Evolutionary conservation across 2,329 filamentous ascomycete genomes (phyloP).

Genomic region (Fusarium miscanthi): DNA sequence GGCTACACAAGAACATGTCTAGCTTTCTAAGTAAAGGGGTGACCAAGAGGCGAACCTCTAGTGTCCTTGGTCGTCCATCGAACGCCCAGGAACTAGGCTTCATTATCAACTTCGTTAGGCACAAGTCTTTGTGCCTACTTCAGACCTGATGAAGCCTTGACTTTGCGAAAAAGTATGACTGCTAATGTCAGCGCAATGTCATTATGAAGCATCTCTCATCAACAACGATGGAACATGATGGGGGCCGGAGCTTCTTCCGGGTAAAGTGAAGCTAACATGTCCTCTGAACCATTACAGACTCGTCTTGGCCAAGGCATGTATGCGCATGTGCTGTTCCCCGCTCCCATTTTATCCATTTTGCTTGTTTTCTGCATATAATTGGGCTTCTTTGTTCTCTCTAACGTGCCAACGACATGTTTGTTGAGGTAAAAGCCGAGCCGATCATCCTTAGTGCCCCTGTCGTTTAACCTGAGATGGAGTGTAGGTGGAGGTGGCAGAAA

Average conservation of each 20-base stretch:
- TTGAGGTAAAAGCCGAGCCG: constrained; percentile 7
- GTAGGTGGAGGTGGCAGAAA: neutral
- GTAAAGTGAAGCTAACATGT: neutral
- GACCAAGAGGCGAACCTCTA: neutral
- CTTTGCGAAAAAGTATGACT: neutral
- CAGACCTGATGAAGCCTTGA: neutral
- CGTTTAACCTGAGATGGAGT: neutral
- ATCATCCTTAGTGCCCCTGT: constrained; percentile 14
- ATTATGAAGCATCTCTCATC: neutral
- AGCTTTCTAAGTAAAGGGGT: constrained; percentile 24
- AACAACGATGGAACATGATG: neutral
- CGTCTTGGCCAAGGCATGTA: neutral
- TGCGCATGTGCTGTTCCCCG: neutral
- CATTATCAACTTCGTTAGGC: neutral
- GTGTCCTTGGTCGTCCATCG: constrained; percentile 1
- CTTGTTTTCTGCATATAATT: constrained; percentile 5
- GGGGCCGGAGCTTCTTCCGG: neutral
- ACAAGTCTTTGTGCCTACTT: neutral
- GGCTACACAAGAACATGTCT: neutral
- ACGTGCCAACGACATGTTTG: neutral
- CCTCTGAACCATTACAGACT: neutral
- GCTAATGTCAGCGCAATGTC: neutral
- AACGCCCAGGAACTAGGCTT: constrained; percentile 6
- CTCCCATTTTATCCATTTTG: neutral
- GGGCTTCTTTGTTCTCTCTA: constrained; percentile 1